Percentiles rank a stretch among this genome's conserved stretches.
Evolutionary conservation across 495 filamentous ascomycete genomes (phyloP).

Genomic region (Parachaetomium inaequale): DNA sequence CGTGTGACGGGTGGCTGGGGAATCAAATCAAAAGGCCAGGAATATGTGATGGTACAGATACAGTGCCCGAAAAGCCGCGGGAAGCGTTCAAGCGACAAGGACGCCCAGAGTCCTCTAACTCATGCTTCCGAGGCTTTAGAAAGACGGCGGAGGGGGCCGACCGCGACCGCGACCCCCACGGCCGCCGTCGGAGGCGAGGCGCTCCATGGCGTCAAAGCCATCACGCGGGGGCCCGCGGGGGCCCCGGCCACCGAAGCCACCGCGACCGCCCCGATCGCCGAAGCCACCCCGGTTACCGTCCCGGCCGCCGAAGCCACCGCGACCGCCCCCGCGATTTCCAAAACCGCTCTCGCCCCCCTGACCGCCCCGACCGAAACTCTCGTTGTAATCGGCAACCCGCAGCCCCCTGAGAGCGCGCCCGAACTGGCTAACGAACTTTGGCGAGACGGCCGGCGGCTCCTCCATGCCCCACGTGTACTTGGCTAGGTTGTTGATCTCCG

Average conservation of each 20-base stretch:
- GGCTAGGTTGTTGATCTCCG: constrained; percentile 60
- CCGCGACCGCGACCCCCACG: background rate
- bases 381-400: constrained; percentile 38
- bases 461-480: constrained; percentile 59
- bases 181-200: background rate
- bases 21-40: background rate
- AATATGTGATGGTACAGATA: constrained; percentile 3
- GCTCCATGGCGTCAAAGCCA: constrained; percentile 16
- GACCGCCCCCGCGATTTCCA: constrained; percentile 13
- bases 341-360: constrained; percentile 5
- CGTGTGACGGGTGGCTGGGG: background rate
- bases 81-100: background rate
- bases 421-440: constrained; percentile 44
- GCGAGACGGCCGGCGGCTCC: constrained; percentile 51
- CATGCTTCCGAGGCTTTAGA: background rate
- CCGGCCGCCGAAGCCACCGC: constrained; percentile 20
- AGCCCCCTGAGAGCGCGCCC: constrained; percentile 37
- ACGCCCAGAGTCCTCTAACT: background rate
- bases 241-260: constrained; percentile 16
- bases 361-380: no score
- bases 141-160: background rate
- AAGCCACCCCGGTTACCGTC: background rate
- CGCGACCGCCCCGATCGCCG: constrained; percentile 9
- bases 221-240: constrained; percentile 12
- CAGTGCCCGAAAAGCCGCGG: background rate